Conservation (phyloP, 2,329 filamentous ascomycete genomes). For the Coniochaeta sp. region DNA sequence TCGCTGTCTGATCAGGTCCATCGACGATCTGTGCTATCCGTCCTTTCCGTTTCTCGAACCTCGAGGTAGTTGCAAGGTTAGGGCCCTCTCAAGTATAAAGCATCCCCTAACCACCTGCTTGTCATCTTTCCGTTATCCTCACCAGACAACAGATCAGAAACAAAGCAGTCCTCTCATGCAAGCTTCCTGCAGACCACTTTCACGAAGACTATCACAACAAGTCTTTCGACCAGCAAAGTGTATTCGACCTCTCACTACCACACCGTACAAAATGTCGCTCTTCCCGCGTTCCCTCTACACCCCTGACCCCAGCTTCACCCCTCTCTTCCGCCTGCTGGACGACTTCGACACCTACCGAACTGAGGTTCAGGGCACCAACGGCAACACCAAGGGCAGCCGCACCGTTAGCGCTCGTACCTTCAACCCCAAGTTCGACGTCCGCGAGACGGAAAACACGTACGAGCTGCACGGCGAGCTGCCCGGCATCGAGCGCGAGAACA, state of each 20-base stretch:
- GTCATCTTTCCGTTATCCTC: background rate
- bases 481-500: slow-evolving; percentile 65
- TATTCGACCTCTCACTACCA: slow-evolving; percentile 19
- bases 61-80: too few species aligned
- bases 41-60: background rate
- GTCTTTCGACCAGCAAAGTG: background rate
- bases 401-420: slow-evolving; percentile 43
- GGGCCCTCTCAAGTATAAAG: background rate
- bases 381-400: slow-evolving; percentile 11
- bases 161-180: background rate
- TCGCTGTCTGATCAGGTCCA: background rate
- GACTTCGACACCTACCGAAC: slow-evolving; percentile 53
- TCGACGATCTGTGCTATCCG: background rate
- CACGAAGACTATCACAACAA: slow-evolving; percentile 1
- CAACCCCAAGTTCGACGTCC: slow-evolving; percentile 72
- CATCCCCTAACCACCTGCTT: background rate
- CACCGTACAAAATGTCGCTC: slow-evolving; percentile 47
- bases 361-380: slow-evolving; percentile 18
- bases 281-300: slow-evolving; percentile 46
- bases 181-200: slow-evolving; percentile 1
- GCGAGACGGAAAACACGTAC: slow-evolving; percentile 60
- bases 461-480: slow-evolving; percentile 77
- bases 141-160: slow-evolving; percentile 2
- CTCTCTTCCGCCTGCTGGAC: slow-evolving; percentile 58
- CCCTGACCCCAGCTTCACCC: slow-evolving; percentile 43